phyloP scores from a whole-genome alignment of 2,329 filamentous ascomycete species.

The Teratosphaeria destructans region DNA sequence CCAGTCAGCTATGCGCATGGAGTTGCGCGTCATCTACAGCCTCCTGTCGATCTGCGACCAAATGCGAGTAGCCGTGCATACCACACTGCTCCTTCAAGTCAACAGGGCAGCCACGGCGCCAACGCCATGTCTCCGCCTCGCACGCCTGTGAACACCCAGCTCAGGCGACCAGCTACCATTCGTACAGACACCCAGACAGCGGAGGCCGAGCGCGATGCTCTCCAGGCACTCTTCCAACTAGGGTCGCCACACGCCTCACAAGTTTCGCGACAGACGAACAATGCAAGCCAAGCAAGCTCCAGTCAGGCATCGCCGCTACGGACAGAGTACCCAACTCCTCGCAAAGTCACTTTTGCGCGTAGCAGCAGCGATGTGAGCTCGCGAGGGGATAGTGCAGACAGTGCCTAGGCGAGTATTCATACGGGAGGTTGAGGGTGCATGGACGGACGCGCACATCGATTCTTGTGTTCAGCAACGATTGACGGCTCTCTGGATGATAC shows the following conservation, averaged over 20 bases:
- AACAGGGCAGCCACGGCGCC: conserved; percentile 1
- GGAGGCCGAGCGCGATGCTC: conserved; percentile 65
- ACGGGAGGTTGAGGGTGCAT: not conserved
- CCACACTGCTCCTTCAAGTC: not conserved
- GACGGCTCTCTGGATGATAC: not conserved
- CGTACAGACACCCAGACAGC: conserved; percentile 60
- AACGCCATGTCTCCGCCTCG: conserved; percentile 23
- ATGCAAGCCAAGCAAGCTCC: conserved; percentile 10
- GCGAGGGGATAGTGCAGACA: not conserved
- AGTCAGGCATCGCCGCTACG: conserved; percentile 16
- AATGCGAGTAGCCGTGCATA: not conserved
- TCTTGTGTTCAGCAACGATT: not conserved
- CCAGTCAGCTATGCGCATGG: conserved; percentile 1
- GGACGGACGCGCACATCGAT: not conserved
- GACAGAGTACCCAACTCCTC: conserved; percentile 14
- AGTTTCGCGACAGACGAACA: conserved; percentile 3
- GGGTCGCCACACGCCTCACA: conserved; percentile 36
- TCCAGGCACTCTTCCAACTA: conserved; percentile 72
- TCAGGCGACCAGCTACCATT: conserved; percentile 38
- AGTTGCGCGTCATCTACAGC: conserved; percentile 13
- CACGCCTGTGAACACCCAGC: conserved; percentile 21
- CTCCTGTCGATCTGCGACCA: conserved; percentile 21
- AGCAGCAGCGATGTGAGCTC: conserved; percentile 15
- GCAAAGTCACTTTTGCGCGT: conserved; percentile 19
- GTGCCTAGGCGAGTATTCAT: not conserved